Conservation (phyloP, 805 yeast species). For the Suhomyces sp. region DNA sequence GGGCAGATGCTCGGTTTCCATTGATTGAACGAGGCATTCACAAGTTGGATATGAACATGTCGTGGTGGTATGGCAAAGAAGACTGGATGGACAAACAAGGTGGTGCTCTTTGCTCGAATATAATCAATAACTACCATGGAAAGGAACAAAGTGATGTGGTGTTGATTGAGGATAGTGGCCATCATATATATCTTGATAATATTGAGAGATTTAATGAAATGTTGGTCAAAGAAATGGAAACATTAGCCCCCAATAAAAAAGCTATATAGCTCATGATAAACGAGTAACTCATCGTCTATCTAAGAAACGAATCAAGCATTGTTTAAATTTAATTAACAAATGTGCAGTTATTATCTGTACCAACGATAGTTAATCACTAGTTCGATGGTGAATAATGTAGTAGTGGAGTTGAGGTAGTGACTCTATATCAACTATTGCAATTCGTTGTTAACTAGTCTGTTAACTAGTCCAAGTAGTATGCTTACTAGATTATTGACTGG, state of each 20-base stretch:
- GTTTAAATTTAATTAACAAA: too few species aligned
- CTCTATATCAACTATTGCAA: too few species aligned
- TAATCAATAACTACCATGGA: conserved; percentile 22
- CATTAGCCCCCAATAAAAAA: too few species aligned
- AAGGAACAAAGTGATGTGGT: conserved; percentile 27
- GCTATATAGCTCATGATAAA: neutral
- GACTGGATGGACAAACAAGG: conserved; percentile 61
- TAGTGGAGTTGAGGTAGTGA: too few species aligned
- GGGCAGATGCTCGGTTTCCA: conserved; percentile 85
- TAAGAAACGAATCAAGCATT: neutral
- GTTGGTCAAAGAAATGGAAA: conserved; percentile 51
- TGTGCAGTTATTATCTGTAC: too few species aligned
- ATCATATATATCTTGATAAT: conserved; percentile 77
- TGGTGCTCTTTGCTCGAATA: conserved; percentile 40
- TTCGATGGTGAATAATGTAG: too few species aligned
- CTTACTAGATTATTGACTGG: too few species aligned
- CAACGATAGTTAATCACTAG: too few species aligned
- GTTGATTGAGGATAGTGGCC: conserved; percentile 61
- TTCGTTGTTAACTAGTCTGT: too few species aligned
- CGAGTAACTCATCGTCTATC: too few species aligned
- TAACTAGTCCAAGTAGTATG: too few species aligned
- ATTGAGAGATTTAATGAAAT: conserved; percentile 49
- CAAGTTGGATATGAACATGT: conserved; percentile 54
- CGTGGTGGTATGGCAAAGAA: conserved; percentile 84
- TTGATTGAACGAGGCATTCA: conserved; percentile 50